Evolutionary conservation across 257 asterid genomes (phyloP).

Genomic region (Nicotiana paniculata): DNA sequence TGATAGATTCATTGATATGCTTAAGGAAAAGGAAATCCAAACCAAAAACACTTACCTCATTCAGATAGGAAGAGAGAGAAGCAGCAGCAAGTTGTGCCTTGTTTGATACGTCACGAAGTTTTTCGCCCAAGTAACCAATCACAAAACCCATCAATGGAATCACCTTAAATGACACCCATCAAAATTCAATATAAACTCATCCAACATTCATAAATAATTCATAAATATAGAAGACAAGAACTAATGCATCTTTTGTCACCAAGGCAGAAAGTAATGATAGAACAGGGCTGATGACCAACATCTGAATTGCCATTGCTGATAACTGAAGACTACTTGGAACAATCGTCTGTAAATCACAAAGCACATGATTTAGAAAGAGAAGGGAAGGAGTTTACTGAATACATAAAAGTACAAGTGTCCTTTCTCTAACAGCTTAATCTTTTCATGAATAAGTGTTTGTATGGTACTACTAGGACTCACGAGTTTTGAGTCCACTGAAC

Average conservation of each 20-base stretch:
- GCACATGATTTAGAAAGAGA: not conserved
- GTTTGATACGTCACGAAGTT: conserved; percentile 60
- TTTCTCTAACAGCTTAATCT: not conserved
- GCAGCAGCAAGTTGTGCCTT: conserved; percentile 63
- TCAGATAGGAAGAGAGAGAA: conserved; percentile 74
- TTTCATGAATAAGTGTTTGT: not conserved
- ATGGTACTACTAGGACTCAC: not conserved
- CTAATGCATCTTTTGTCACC: conserved; percentile 37
- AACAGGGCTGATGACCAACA: conserved; percentile 67
- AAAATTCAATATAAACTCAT: not conserved
- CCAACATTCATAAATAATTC: not conserved
- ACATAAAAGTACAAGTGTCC: not conserved
- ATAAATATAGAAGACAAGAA: not conserved
- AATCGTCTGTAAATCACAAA: conserved; percentile 37
- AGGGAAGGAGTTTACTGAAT: not conserved
- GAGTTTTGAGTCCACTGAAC: not conserved
- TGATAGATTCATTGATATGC: not conserved
- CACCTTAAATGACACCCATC: conserved; percentile 35
- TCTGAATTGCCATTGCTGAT: conserved; percentile 76
- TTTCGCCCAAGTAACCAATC: conserved; percentile 77
- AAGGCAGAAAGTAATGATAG: conserved; percentile 64
- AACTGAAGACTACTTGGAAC: conserved; percentile 75
- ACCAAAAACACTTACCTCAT: conserved; percentile 47
- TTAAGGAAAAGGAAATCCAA: not conserved
- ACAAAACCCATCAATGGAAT: conserved; percentile 64